A percentile compares a stretch with the other conserved stretches of the same genome.
phyloP scores from a whole-genome alignment of 805 yeast species.

The Grigorovia humatica region DNA sequence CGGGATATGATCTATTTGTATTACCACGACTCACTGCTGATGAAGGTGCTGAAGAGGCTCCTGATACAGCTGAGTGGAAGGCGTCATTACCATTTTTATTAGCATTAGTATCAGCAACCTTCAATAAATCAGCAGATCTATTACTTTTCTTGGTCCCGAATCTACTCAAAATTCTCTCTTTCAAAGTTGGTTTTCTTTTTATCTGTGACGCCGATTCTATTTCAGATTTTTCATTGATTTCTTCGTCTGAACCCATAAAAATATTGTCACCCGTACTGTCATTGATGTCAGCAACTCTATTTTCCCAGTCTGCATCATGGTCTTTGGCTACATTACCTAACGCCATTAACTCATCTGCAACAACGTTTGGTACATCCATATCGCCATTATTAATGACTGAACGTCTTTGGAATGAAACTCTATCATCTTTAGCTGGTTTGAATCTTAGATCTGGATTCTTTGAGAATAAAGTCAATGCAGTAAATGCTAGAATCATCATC shows the following conservation, averaged over 20 bases:
- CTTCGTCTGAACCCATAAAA: slow-evolving; percentile 16
- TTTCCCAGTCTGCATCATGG: slow-evolving; percentile 66
- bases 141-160: slow-evolving; percentile 12
- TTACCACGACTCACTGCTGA: neutral
- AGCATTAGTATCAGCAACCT: neutral
- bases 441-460: slow-evolving; percentile 85
- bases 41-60: slow-evolving; percentile 5
- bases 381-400: slow-evolving; percentile 10
- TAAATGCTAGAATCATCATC: slow-evolving; percentile 57
- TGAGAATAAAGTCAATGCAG: slow-evolving; percentile 50
- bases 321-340: slow-evolving; percentile 74
- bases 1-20: slow-evolving; percentile 12
- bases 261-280: slow-evolving; percentile 9
- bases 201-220: neutral
- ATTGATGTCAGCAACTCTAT: slow-evolving; percentile 34
- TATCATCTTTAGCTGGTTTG: slow-evolving; percentile 87
- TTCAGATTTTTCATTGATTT: slow-evolving; percentile 14
- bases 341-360: slow-evolving; percentile 50
- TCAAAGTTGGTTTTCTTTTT: slow-evolving; percentile 15
- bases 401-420: slow-evolving; percentile 72
- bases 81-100: slow-evolving; percentile 1
- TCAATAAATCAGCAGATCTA: slow-evolving; percentile 1
- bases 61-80: slow-evolving; percentile 6
- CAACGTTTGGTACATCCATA: slow-evolving; percentile 21
- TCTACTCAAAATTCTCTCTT: slow-evolving; percentile 18